Base-by-base conservation (phyloP, 2,329 filamentous ascomycete species). In the Fusarium brevicatenulatum region DNA sequence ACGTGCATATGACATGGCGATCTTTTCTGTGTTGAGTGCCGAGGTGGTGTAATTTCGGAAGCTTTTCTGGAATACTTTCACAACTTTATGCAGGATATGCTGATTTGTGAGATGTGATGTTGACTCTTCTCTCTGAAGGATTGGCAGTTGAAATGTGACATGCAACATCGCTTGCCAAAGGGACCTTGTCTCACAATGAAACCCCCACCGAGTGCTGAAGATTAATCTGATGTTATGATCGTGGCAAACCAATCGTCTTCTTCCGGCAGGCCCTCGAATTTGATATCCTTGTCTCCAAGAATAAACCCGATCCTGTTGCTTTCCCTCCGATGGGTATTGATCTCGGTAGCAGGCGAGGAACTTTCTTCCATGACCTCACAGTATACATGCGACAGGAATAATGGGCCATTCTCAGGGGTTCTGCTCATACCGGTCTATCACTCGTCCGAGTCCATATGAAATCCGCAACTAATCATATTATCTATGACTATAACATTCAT, bases 21-120 rank as follows among this genome's bases (percentile, higher is more conserved):
- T 68, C 34, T 3, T 56, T 40, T 47, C 34, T n/a, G 16, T 57
- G 11, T 42, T 30, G 39, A 60, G 50, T 66, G 52, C 52, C 62
- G 44, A 21, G 58, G 21, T 30, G 37, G 7, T 57, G 34, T 49
- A 42, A 66, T 66, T 44, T 57, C 61, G 40, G 61, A 23, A 49
- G 10, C 10, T n/a, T 28, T 8, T 19, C n/a, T 52, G n/a, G 12
- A 15, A 36, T 10, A 5, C 9, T 4, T 59, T 34, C 10, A 19
- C 9, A 49, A 30, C 1, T 37, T 15, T 57, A 49, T 57, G 42
- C 55, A 18, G 19, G 0, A 15, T 28, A 16, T 36, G 34, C 15
- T 36, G 34, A 9, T 36, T 36, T 36, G 8, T 36, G 34, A 36
- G 8, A 36, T 37, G 16, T 18, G 16, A 37, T 25, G 13, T 23